Percentiles rank a stretch among this genome's conserved stretches.
Conservation (phyloP, 2,329 filamentous ascomycete genomes). For the Sordariomycetes sp. region DNA sequence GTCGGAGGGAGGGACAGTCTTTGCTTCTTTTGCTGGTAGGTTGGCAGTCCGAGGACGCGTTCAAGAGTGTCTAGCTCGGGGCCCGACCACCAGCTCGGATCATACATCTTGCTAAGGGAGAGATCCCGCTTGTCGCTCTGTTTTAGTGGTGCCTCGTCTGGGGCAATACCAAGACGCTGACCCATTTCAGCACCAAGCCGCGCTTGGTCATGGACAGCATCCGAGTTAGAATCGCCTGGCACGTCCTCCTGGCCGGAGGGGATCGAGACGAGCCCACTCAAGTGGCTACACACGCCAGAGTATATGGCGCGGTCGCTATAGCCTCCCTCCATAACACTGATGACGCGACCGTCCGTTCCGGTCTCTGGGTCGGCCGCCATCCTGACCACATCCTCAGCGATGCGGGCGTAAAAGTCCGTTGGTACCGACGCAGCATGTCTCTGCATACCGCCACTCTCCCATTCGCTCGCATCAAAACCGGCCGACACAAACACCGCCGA, state of each 20-base stretch:
- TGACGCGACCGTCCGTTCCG: conserved; percentile 67
- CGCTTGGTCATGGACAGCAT: not conserved
- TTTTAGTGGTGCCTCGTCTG: not conserved
- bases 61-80: conserved; percentile 58
- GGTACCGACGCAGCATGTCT: conserved; percentile 91
- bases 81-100: conserved; percentile 59
- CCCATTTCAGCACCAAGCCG: conserved; percentile 47
- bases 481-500: conserved; percentile 90
- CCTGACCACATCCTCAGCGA: conserved; percentile 73
- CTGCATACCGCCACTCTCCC: conserved; percentile 88
- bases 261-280: conserved; percentile 63
- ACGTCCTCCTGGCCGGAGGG: conserved; percentile 21
- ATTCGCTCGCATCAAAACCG: conserved; percentile 94
- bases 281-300: conserved; percentile 80
- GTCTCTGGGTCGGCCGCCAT: conserved; percentile 70
- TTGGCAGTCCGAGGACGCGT: conserved; percentile 34
- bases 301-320: conserved; percentile 87
- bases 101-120: conserved; percentile 32
- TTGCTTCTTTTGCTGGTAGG: conserved; percentile 35
- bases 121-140: conserved; percentile 9
- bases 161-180: conserved; percentile 25
- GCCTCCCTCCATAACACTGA: conserved; percentile 90
- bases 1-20: conserved; percentile 49
- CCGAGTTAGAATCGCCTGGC: conserved; percentile 14
- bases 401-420: conserved; percentile 87